Evolutionary conservation across 176 grass and related monocot species (phyloP).

Genomic region (Zoysia pacifica): DNA sequence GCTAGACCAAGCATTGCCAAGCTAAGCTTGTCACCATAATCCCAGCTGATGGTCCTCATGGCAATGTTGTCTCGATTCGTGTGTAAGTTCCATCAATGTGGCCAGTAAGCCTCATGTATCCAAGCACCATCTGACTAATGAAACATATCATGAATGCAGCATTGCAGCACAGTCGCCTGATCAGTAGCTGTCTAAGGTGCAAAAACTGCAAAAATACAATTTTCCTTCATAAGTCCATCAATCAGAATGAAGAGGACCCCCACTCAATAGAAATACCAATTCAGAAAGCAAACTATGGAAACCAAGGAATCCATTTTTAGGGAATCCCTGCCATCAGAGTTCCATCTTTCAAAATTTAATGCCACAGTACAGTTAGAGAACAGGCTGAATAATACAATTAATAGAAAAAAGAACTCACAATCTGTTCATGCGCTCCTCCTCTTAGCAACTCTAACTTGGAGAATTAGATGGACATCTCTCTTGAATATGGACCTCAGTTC

Average conservation of each 20-base stretch:
- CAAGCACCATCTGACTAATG: background rate
- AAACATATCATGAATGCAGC: background rate
- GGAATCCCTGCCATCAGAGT: background rate
- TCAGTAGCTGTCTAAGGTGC: constrained; percentile 4
- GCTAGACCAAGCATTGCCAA: background rate
- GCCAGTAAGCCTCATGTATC: background rate
- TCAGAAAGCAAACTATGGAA: background rate
- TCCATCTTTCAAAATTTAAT: constrained; percentile 1
- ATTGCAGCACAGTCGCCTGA: background rate
- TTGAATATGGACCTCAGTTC: constrained; percentile 95
- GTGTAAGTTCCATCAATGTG: background rate
- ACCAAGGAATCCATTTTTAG: background rate
- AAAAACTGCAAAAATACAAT: constrained; percentile 29
- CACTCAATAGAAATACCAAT: background rate
- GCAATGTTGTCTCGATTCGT: background rate
- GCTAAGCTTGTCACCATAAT: constrained; percentile 14
- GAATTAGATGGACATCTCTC: constrained; percentile 92
- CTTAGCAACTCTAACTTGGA: constrained; percentile 88
- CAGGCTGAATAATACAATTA: background rate
- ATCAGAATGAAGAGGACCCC: background rate
- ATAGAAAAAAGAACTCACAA: constrained; percentile 35
- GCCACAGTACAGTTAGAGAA: background rate
- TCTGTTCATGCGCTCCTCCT: constrained; percentile 65
- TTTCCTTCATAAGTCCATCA: background rate
- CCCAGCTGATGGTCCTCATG: background rate